phyloP scores from a whole-genome alignment of 1,284 basidiomycete genomes.

The Melampsora larici-populina region DNA sequence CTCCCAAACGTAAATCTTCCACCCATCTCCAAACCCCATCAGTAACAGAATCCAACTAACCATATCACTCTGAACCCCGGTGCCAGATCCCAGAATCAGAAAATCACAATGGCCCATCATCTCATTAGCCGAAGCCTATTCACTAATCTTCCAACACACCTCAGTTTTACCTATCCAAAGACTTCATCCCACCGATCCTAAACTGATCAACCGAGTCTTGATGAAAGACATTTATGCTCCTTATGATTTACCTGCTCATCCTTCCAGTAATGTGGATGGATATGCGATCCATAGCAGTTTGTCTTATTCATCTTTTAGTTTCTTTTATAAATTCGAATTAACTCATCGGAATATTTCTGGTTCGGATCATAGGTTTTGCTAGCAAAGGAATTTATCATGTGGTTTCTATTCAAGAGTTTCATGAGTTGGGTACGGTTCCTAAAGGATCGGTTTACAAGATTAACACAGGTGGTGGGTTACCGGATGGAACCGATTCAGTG shows the following conservation, averaged over 20 bases:
- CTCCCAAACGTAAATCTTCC: too few species aligned
- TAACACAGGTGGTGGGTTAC: slow-evolving; percentile 74
- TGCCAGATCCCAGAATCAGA: not conserved
- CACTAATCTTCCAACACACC: not conserved
- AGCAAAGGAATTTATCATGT: too few species aligned
- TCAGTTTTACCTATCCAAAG: not conserved
- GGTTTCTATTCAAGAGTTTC: too few species aligned
- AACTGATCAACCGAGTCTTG: not conserved
- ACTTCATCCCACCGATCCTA: not conserved
- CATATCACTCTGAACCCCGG: not conserved
- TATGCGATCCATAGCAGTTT: not conserved
- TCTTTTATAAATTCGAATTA: too few species aligned
- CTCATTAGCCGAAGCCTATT: not conserved
- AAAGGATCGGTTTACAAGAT: slow-evolving; percentile 60
- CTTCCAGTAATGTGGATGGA: not conserved
- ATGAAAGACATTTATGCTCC: not conserved
- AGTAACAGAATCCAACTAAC: too few species aligned
- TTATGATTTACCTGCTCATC: not conserved
- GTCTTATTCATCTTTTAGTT: too few species aligned
- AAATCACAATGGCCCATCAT: not conserved
- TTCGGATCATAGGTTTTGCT: too few species aligned
- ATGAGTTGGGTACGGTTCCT: too few species aligned
- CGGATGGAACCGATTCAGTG: slow-evolving; percentile 69
- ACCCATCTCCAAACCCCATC: too few species aligned
- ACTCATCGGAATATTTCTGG: too few species aligned